Percentiles rank a stretch among this genome's conserved stretches.
Conservation (phyloP, 164 flowering plant species). For the Brasenia schreberi region DNA sequence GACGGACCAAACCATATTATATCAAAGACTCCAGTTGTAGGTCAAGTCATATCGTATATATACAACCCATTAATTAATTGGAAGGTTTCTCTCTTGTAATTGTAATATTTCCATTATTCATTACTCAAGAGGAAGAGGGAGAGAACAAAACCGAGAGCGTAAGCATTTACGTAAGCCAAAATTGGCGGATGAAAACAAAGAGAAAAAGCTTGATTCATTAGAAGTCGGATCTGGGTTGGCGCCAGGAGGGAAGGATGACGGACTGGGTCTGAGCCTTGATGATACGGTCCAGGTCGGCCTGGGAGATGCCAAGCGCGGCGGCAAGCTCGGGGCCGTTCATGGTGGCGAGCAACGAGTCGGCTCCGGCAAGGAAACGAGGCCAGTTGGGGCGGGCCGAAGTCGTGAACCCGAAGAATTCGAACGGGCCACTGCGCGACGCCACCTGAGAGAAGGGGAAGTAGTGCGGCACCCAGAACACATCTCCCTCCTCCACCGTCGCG, state of each 20-base stretch:
- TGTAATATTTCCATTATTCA: background rate
- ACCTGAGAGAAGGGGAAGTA: slow-evolving; percentile 94
- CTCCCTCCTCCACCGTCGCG: slow-evolving; percentile 48
- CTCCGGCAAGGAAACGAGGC: slow-evolving; percentile 80
- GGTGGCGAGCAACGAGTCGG: slow-evolving; percentile 35
- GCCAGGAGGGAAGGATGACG: slow-evolving; percentile 37
- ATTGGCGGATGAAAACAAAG: background rate
- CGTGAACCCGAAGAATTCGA: slow-evolving; percentile 94
- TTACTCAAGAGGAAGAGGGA: background rate
- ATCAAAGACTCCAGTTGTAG: no score
- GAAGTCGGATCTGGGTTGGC: background rate
- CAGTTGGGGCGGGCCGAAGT: slow-evolving; percentile 56
- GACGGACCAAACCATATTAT: no score
- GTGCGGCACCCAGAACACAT: slow-evolving; percentile 69
- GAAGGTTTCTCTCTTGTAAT: background rate
- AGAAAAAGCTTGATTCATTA: no score
- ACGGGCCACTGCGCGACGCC: slow-evolving; percentile 55
- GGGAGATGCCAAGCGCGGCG: slow-evolving; percentile 37
- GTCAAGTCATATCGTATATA: no score
- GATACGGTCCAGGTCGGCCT: slow-evolving; percentile 18
- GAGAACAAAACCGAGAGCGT: background rate
- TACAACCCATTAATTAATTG: background rate
- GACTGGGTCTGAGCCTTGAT: slow-evolving; percentile 40
- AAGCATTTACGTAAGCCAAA: no score
- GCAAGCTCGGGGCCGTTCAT: slow-evolving; percentile 59